These are phyloP conservation scores for Coniochaeta sp. DNA, from an alignment of 2,329 filamentous ascomycete species.

Conservation along the genomic window DNA sequence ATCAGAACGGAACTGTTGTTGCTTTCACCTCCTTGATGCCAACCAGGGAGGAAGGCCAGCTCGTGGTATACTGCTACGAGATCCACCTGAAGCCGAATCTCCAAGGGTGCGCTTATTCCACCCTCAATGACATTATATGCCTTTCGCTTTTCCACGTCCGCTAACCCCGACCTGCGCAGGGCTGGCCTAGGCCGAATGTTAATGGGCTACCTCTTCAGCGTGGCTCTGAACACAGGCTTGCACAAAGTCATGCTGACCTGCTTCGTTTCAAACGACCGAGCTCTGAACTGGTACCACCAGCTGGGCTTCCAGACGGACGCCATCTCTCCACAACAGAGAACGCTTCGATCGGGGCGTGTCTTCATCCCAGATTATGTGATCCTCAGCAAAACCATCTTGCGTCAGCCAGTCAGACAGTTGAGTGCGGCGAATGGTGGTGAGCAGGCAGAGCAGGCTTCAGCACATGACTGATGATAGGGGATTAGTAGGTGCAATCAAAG, in stretches of 20 bases:
- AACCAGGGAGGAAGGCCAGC: slow-evolving; percentile 57
- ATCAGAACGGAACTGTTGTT: slow-evolving; percentile 23
- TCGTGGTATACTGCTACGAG: slow-evolving; percentile 74
- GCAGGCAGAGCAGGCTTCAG: neutral
- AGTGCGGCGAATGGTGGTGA: too few species aligned
- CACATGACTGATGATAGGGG: neutral
- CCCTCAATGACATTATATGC: neutral
- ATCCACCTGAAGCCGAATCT: slow-evolving; percentile 57
- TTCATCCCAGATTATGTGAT: slow-evolving; percentile 53
- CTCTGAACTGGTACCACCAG: slow-evolving; percentile 52
- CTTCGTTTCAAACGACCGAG: slow-evolving; percentile 54
- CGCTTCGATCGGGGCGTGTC: slow-evolving; percentile 45
- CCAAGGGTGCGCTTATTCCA: slow-evolving; percentile 39
- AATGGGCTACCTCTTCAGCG: slow-evolving; percentile 46
- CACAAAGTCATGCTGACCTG: slow-evolving; percentile 69
- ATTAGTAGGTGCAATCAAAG: too few species aligned
- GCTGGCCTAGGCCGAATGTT: slow-evolving; percentile 56
- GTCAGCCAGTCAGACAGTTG: too few species aligned
- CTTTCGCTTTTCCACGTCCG: neutral
- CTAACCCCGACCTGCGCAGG: slow-evolving; percentile 23
- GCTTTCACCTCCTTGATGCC: slow-evolving; percentile 65
- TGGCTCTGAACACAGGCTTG: slow-evolving; percentile 46
- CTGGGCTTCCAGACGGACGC: slow-evolving; percentile 51
- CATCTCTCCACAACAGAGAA: slow-evolving; percentile 45
- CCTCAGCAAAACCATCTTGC: slow-evolving; percentile 37